Conservation (phyloP, 164 flowering plant genomes). For the Chimonanthus salicifolius region DNA sequence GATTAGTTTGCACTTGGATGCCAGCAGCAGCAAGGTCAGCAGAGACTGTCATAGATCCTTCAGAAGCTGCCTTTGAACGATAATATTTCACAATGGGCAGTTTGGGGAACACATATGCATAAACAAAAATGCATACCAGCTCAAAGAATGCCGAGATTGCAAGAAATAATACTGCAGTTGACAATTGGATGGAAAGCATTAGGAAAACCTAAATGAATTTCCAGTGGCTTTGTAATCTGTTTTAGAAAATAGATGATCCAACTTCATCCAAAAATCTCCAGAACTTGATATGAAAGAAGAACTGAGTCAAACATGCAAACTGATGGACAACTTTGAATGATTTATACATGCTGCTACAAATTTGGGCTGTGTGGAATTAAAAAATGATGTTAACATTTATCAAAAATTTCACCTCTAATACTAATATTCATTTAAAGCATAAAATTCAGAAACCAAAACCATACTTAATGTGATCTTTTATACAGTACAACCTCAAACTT, state of each 20-base stretch:
- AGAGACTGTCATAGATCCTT: conserved; percentile 76
- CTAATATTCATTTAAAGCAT: background rate
- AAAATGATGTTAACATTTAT: no score
- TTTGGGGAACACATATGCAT: conserved; percentile 57
- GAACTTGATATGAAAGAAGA: background rate
- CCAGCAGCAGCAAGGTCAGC: conserved; percentile 81
- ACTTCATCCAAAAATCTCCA: background rate
- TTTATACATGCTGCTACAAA: background rate
- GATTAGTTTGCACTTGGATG: conserved; percentile 21
- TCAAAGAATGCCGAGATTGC: conserved; percentile 48
- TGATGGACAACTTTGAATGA: background rate
- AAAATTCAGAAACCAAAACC: background rate
- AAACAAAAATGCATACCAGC: conserved; percentile 58
- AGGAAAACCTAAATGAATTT: background rate
- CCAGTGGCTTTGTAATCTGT: background rate
- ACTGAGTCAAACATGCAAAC: background rate
- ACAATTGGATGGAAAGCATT: conserved; percentile 5
- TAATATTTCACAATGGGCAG: conserved; percentile 67
- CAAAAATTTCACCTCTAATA: background rate
- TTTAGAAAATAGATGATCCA: no score
- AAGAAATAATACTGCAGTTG: conserved; percentile 55
- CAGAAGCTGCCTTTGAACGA: conserved; percentile 68
- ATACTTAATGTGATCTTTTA: no score
- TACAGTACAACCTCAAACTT: no score
- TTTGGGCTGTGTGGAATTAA: background rate